Conservation (phyloP, 805 yeast species). For the Candida maris region DNA sequence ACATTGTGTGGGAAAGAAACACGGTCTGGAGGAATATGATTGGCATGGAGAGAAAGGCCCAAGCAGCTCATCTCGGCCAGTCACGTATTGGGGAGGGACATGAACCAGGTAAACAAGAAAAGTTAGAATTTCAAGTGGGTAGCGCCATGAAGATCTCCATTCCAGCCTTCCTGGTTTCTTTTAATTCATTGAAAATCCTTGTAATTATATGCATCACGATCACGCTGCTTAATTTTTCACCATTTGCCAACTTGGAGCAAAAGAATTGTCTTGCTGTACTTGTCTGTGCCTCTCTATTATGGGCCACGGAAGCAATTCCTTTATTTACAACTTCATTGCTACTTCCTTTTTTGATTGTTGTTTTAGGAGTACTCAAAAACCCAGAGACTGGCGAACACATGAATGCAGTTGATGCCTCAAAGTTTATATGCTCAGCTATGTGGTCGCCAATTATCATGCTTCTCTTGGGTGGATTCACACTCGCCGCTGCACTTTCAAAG, state of each 20-base stretch:
- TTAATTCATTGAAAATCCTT: slow-evolving; percentile 40
- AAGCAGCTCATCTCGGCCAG: slow-evolving; percentile 54
- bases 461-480: slow-evolving; percentile 86
- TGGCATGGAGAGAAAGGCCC: slow-evolving; percentile 81
- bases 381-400: slow-evolving; percentile 47
- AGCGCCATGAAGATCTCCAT: slow-evolving; percentile 27
- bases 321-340: slow-evolving; percentile 82
- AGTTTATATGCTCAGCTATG: slow-evolving; percentile 79
- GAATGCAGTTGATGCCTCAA: slow-evolving; percentile 66
- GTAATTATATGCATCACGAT: slow-evolving; percentile 48
- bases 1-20: slow-evolving; percentile 95
- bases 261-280: slow-evolving; percentile 80
- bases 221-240: slow-evolving; percentile 47
- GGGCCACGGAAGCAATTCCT: slow-evolving; percentile 97
- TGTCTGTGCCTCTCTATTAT: slow-evolving; percentile 73
- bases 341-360: slow-evolving; percentile 77
- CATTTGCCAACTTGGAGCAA: slow-evolving; percentile 62
- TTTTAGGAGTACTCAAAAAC: slow-evolving; percentile 64
- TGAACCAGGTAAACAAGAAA: slow-evolving; percentile 14
- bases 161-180: slow-evolving; percentile 37
- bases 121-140: slow-evolving; percentile 26
- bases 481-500: slow-evolving; percentile 92
- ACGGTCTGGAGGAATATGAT: slow-evolving; percentile 98
- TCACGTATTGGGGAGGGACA: slow-evolving; percentile 24
- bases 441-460: slow-evolving; percentile 94